Percentiles rank a stretch among this genome's conserved stretches.
These are phyloP conservation scores for Spongospora subterranea DNA, from an alignment of 208 protist species.

Conservation along the genomic window DNA sequence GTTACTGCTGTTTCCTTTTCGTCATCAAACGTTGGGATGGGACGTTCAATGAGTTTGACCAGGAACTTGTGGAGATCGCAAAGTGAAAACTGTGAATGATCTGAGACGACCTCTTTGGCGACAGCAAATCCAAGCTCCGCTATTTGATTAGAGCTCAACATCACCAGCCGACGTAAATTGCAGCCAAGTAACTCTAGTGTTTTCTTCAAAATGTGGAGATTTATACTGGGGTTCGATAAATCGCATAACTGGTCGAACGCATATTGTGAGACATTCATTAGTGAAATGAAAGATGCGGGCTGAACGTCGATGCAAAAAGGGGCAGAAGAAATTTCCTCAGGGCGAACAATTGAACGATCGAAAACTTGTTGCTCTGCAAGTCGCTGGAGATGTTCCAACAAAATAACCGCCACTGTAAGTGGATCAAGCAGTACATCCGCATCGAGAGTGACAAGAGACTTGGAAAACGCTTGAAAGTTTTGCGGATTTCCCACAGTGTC, in stretches of 20 bases:
- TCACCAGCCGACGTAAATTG: background rate
- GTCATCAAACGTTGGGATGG: background rate
- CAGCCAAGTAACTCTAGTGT: background rate
- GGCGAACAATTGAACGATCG: background rate
- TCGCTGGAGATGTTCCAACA: background rate
- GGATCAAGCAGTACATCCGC: background rate
- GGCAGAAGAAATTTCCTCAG: background rate
- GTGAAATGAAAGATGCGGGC: background rate
- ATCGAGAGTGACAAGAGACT: background rate
- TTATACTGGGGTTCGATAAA: background rate
- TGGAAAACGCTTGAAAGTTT: background rate
- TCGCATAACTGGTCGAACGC: background rate
- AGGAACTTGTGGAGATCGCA: background rate
- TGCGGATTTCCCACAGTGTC: background rate
- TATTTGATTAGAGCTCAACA: background rate
- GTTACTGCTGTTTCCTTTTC: background rate
- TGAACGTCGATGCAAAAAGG: constrained; percentile 54
- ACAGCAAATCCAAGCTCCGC: too few relatives aligned
- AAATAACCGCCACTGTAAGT: background rate
- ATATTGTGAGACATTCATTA: background rate
- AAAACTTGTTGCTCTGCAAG: background rate
- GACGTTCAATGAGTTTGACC: background rate
- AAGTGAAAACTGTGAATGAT: background rate
- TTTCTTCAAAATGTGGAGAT: background rate
- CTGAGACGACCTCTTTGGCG: too few relatives aligned